phyloP scores from a whole-genome alignment of 495 filamentous ascomycete genomes.

The Penicillium steckii region DNA sequence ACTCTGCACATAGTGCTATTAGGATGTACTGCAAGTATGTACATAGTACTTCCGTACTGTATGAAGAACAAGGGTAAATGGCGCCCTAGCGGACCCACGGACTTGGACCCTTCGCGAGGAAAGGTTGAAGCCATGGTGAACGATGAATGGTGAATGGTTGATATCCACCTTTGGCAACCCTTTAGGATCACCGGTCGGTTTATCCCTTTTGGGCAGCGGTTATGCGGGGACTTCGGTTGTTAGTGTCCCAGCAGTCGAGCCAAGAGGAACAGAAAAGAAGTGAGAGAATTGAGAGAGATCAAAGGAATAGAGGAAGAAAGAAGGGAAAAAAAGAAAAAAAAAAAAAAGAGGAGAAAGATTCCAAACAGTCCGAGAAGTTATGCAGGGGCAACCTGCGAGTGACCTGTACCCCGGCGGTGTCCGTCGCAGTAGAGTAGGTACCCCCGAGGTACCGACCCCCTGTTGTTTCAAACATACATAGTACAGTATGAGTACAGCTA shows the following conservation, averaged over 20 bases:
- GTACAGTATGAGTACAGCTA: no score
- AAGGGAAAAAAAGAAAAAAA: neutral
- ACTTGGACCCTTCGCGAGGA: neutral
- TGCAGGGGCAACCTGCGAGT: conserved; percentile 1
- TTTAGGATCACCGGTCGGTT: conserved; percentile 16
- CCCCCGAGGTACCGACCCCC: conserved; percentile 1
- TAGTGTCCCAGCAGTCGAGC: conserved; percentile 11
- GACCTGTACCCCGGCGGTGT: neutral
- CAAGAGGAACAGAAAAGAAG: neutral
- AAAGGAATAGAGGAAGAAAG: neutral
- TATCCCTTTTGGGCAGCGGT: conserved; percentile 7
- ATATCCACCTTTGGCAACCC: conserved; percentile 13
- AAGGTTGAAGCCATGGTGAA: neutral
- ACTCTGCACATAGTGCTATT: no score
- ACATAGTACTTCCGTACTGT: no score
- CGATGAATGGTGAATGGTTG: conserved; percentile 8
- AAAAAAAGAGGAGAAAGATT: conserved; percentile 14
- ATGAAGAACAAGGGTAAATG: conserved; percentile 9
- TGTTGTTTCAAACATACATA: no score
- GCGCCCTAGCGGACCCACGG: neutral
- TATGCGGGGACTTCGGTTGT: conserved; percentile 19
- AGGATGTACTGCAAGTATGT: no score
- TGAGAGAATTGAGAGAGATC: neutral
- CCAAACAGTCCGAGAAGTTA: conserved; percentile 10
- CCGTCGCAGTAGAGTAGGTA: conserved; percentile 6